A percentile compares a stretch with the other conserved stretches of the same genome.
phyloP scores from a whole-genome alignment of 768 basidiomycete genomes.

The Naganishia vaughanmartiniae region DNA sequence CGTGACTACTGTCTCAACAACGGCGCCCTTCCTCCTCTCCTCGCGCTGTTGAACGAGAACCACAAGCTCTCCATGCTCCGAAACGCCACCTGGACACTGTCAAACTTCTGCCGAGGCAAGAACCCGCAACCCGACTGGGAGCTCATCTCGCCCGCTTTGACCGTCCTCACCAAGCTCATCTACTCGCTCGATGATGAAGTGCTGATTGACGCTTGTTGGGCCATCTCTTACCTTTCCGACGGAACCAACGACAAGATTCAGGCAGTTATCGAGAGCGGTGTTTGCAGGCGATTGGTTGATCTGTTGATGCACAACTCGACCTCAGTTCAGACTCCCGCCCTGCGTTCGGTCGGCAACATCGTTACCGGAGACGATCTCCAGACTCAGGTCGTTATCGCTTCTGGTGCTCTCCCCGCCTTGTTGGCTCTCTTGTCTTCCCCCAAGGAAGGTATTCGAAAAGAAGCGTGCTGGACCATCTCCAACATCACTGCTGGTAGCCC shows the following conservation, averaged over 20 bases:
- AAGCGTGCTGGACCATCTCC: constrained; percentile 99
- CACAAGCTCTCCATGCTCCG: constrained; percentile 96
- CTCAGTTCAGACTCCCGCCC: constrained; percentile 95
- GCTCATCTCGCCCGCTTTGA: constrained; percentile 90
- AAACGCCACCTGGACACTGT: constrained; percentile 98
- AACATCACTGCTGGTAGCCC: constrained; percentile 97
- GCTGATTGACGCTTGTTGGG: constrained; percentile 99
- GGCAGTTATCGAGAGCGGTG: constrained; percentile 96
- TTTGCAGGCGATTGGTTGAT: constrained; percentile 94
- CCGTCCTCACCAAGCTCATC: constrained; percentile 95
- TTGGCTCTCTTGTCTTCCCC: constrained; percentile 89
- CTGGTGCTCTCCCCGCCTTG: constrained; percentile 91
- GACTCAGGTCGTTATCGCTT: constrained; percentile 97
- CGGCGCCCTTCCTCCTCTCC: constrained; percentile 86
- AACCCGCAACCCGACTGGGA: constrained; percentile 98
- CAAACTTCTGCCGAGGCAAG: constrained; percentile 99
- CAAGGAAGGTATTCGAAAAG: constrained; percentile 98
- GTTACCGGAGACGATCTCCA: constrained; percentile 99
- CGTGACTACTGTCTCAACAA: constrained; percentile 92
- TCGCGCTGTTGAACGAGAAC: constrained; percentile 81
- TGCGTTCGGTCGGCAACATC: constrained; percentile 97
- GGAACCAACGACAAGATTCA: constrained; percentile 99
- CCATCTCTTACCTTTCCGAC: constrained; percentile 97
- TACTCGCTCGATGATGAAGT: constrained; percentile 99
- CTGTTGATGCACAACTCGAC: constrained; percentile 75